phyloP scores from a whole-genome alignment of 2,329 filamentous ascomycete genomes.

The Exophiala viscosa region DNA sequence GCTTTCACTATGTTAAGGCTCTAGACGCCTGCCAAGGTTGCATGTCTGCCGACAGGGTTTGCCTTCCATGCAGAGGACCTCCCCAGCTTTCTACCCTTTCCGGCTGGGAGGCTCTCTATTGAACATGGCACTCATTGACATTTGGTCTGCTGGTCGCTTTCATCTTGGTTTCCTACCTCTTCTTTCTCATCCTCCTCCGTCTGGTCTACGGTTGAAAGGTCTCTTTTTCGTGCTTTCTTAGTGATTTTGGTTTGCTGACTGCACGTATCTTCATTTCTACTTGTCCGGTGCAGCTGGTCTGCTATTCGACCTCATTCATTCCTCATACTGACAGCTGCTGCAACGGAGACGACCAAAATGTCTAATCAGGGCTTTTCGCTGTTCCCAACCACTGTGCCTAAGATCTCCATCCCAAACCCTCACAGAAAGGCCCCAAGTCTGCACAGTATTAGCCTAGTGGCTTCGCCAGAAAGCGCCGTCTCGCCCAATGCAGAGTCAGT shows the following conservation, averaged over 20 bases:
- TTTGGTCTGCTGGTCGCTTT: not conserved
- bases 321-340: not conserved
- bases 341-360: slow-evolving; percentile 13
- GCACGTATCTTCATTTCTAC: slow-evolving; percentile 5
- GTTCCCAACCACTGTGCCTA: slow-evolving; percentile 25
- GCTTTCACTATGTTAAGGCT: slow-evolving; percentile 21
- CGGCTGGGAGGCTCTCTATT: not conserved
- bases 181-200: slow-evolving; percentile 11
- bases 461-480: slow-evolving; percentile 10
- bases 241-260: too few species aligned
- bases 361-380: slow-evolving; percentile 22
- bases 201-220: slow-evolving; percentile 14
- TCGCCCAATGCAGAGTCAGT: slow-evolving; percentile 18
- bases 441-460: slow-evolving; percentile 19
- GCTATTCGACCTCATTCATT: slow-evolving; percentile 3
- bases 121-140: not conserved
- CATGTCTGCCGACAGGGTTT: slow-evolving; percentile 10
- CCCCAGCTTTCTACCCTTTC: not conserved
- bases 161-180: slow-evolving; percentile 5
- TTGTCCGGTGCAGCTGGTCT: slow-evolving; percentile 18
- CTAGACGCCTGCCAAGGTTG: slow-evolving; percentile 21
- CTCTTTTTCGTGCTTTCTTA: slow-evolving; percentile 14
- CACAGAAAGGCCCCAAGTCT: slow-evolving; percentile 27
- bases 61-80: not conserved
- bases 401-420: slow-evolving; percentile 25